These are phyloP conservation scores for Verticillium zaregamsianum DNA, from an alignment of 2,329 filamentous ascomycete species.

Conservation along the genomic window DNA sequence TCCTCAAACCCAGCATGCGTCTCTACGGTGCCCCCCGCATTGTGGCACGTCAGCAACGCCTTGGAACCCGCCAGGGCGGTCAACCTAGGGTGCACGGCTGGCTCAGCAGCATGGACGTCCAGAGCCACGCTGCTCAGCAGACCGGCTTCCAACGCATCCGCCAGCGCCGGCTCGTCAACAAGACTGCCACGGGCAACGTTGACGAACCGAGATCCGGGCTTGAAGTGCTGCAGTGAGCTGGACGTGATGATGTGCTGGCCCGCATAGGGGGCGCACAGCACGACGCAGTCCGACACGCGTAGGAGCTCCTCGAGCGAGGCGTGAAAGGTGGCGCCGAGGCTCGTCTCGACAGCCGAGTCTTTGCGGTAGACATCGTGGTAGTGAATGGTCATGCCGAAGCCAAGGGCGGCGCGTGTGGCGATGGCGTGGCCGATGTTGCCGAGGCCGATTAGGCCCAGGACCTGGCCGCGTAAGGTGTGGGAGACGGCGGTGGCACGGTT, in stretches of 20 bases:
- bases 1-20: constrained; percentile 64
- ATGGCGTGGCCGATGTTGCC: constrained; percentile 63
- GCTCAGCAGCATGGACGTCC: constrained; percentile 62
- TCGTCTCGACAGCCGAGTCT: constrained; percentile 33
- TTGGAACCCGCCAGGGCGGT: constrained; percentile 32
- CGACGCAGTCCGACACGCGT: constrained; percentile 50
- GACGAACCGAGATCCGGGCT: constrained; percentile 53
- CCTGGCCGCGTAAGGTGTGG: constrained; percentile 58
- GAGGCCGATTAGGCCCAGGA: constrained; percentile 64
- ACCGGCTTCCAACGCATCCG: constrained; percentile 51
- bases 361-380: constrained; percentile 58
- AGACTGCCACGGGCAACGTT: constrained; percentile 63
- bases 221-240: constrained; percentile 45
- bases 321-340: constrained; percentile 45
- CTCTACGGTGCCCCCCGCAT: constrained; percentile 63
- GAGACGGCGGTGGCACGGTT: constrained; percentile 53
- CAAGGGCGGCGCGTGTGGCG: constrained; percentile 44
- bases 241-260: constrained; percentile 39
- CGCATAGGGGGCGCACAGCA: constrained; percentile 55
- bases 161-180: constrained; percentile 61
- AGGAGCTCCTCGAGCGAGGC: constrained; percentile 48
- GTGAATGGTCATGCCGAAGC: constrained; percentile 63
- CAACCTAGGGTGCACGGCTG: constrained; percentile 45
- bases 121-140: constrained; percentile 50
- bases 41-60: constrained; percentile 62